Base-by-base conservation (phyloP, 768 basidiomycete species). In the Rhizopogon roseolus region DNA sequence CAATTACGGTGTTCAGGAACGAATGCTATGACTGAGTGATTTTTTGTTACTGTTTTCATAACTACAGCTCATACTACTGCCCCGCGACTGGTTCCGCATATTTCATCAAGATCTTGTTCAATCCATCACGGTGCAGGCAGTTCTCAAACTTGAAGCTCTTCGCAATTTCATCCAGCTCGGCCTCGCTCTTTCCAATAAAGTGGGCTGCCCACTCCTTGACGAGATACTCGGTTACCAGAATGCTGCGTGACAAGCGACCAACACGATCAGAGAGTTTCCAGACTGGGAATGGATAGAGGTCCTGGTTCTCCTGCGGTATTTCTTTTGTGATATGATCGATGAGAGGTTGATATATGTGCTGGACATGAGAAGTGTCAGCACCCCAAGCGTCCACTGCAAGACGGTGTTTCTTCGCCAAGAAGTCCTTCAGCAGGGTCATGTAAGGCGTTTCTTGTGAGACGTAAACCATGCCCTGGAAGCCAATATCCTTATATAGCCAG, bases 401-500 rank as follows among this genome's bases (percentile, higher is more conserved):
- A 7, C 81, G 79, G 68, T 90, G 84, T 68, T 93, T 92, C 73
- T 86, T 90, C 50, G 77, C 79, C 49, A 90, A 76, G 73, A 90
- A 90, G 32, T 79, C 73, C 44, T 73, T 70, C 71, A 93, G 78
- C 48, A 86, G 80, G 48, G 72, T 79, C 76, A 85, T 84, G 72
- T 90, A 93, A 3, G 86, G 76, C 4, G 88, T 84, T 13, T 84
- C 79, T 11, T 73, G 76, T n/a, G 79, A 78, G 60, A 85, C 75
- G 67, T 88, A 81, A 28, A 88, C 84, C 88, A 92, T 90, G 37
- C 90, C 90, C 70, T 90, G 86, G 77, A 86, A 87, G n/a, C 88
- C 88, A 60, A 88, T 86, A 61, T 89, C 86, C 61, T 88, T 93
- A 79, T 88, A 93, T 17, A 90, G 71, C 91, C 91, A 93, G 72